Conservation (phyloP, 78 protist genomes). For the Dictyostelium discoideum region DNA sequence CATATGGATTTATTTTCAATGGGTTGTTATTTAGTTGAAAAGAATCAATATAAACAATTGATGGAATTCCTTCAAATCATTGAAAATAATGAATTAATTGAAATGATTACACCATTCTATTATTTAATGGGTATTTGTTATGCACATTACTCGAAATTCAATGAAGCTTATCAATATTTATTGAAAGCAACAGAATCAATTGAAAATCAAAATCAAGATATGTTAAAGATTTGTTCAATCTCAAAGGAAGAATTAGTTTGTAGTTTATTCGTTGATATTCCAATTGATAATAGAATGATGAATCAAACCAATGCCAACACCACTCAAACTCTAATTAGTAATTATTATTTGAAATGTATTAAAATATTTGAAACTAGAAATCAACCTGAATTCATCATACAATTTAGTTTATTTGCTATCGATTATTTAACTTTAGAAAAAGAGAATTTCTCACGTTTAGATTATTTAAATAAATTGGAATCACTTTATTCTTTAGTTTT, state of each 20-base stretch:
- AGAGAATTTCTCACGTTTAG: background rate
- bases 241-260: conserved; percentile 37
- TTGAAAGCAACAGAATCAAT: conserved; percentile 19
- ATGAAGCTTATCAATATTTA: conserved; percentile 31
- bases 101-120: conserved; percentile 6
- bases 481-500: background rate
- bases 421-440: background rate
- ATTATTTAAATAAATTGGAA: background rate
- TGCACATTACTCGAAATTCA: conserved; percentile 29
- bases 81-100: background rate
- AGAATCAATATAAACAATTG: conserved; percentile 50
- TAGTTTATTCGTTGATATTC: conserved; percentile 12
- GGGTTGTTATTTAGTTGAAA: conserved; percentile 45
- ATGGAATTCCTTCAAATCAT: background rate
- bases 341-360: conserved; percentile 32
- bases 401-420: conserved; percentile 22
- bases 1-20: conserved; percentile 2
- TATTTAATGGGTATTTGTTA: conserved; percentile 57
- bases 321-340: background rate
- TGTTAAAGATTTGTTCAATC: background rate
- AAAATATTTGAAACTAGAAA: conserved; percentile 46
- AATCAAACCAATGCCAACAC: background rate
- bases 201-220: background rate
- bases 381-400: conserved; percentile 43
- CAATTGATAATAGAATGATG: background rate